Base-by-base conservation (phyloP, 2,329 filamentous ascomycete genomes). In the Hypoxylon sp. region DNA sequence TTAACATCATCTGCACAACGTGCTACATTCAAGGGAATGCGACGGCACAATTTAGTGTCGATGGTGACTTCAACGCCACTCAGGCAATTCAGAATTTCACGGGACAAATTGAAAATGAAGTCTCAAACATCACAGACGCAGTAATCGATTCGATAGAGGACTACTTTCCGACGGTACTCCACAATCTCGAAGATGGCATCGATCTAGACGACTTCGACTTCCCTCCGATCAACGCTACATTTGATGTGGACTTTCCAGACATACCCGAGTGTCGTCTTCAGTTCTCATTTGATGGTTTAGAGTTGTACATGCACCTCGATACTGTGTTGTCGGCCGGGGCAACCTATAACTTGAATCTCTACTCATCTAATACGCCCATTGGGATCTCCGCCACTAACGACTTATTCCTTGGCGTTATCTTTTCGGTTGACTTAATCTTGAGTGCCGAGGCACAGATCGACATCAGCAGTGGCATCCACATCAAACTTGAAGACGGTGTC, bases 381-480 rank as follows among this genome's bases (percentile, higher is more conserved):
- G 86, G 85, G 0, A 71, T 87, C 3, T 70, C 75, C 0, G 60
- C 84, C 3, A 76, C 78, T 3, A 67, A 78, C 0, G 77, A 82
- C 1, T 66, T 84, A 0, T 75, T 82, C 21, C 65, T 87, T 0
- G 87, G 86, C 0, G 75, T 84, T 1, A 74, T 86, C 1, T 82
- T 86, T 45, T 77, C 79, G 0, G 75, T 87, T 1, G 86, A 89
- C 58, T 76, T 89, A 14, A 84, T 89, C 23, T 71, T 89, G 25
- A 82, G 76, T 13, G 81, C 81, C 0, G 79, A 86, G 2, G 79
- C 79, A 0, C 76, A 82, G 45, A 78, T 89, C 21, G 81, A 84
- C 28, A 83, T 89, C 11, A 83, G 79, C 52, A 84, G 79, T 17
- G 87, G 87, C 0, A 83, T 90, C 34, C 87, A 89, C 68, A 79